Percentiles rank a stretch among this genome's conserved stretches.
phyloP scores from a whole-genome alignment of 768 basidiomycete genomes.

The Pleurotus citrinopileatus region DNA sequence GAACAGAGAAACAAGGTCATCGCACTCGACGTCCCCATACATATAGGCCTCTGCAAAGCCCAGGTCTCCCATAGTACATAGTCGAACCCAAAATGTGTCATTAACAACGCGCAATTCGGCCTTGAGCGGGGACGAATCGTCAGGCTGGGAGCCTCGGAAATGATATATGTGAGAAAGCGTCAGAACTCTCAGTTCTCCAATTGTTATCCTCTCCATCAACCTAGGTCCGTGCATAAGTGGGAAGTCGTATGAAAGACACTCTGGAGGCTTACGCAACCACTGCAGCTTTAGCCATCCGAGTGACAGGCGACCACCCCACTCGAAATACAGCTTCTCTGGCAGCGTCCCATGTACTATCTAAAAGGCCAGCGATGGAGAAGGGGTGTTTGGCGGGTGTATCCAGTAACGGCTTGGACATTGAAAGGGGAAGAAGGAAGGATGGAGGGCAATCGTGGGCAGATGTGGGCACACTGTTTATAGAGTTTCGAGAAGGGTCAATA shows the following conservation, averaged over 20 bases:
- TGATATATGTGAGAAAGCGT: conserved; percentile 42
- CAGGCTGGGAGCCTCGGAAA: conserved; percentile 32
- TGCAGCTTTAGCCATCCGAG: conserved; percentile 40
- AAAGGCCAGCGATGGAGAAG: conserved; percentile 38
- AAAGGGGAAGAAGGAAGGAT: neutral
- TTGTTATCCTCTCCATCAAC: conserved; percentile 41
- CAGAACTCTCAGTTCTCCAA: conserved; percentile 47
- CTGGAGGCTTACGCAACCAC: conserved; percentile 40
- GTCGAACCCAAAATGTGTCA: conserved; percentile 57
- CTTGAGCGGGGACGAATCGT: conserved; percentile 21
- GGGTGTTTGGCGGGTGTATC: conserved; percentile 41
- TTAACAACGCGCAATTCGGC: conserved; percentile 47
- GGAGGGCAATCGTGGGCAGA: no score
- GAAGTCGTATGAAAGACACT: conserved; percentile 9
- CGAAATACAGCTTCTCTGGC: conserved; percentile 38
- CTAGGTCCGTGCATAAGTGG: conserved; percentile 18
- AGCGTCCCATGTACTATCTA: conserved; percentile 40
- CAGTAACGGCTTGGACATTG: conserved; percentile 35
- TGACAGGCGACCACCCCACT: conserved; percentile 41
- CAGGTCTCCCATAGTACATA: conserved; percentile 60
- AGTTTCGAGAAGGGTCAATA: neutral
- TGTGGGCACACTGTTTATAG: neutral
- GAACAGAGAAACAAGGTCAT: conserved; percentile 64
- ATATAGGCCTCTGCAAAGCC: conserved; percentile 79
- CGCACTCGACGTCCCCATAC: conserved; percentile 72